Base-by-base conservation (phyloP, 2,329 filamentous ascomycete species). In the Neonectria magnoliae region DNA sequence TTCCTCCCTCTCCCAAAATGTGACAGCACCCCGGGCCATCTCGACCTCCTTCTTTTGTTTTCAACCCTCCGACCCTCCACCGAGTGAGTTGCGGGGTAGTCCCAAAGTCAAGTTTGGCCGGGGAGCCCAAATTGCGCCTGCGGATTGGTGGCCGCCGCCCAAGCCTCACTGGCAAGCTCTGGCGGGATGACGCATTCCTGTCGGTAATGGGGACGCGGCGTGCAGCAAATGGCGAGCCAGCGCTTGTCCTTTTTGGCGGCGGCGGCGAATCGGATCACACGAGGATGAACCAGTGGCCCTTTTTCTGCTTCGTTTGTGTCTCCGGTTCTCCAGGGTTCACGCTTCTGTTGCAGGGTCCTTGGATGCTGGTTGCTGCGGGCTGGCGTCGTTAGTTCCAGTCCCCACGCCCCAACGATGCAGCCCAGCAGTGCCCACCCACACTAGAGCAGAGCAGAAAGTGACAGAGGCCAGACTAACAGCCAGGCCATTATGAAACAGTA, bases 401-500 rank as follows among this genome's bases (percentile, higher is more conserved):
- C 52, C 52, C 52, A 55, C 52, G 52, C 48, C 47, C 47, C 11
- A 45, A 42, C 18, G 25, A 54, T 54, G 52, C 52, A 55, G 47
- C 25, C 47, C 25, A 48, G 27, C 25, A 29, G 25, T 25, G 31
- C 50, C 50, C 36, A 22, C 53, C 45, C 27, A 31, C 25, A 29
- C 38, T 64, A 64, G 47, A 36, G 36, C 20, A 22, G 18, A 18
- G 41, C 25, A 48, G 11, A 41, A 56, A 59, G 36, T 38, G 36
- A 38, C 36, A 38, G 36, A 38, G 36, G 50, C 27, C 41, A 20
- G 41, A 50, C 56, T 52, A 52, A 36, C 44, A 44, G 33, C 44
- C 50, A 70, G 71, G 54, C 65, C 69, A 72, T 73, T 73, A 73
- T 71, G 71, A 73, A 73, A 73, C 71, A 74, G 71, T 74, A 73